phyloP scores from a whole-genome alignment of 1,284 basidiomycete species.

The Pseudozyma sp. region DNA sequence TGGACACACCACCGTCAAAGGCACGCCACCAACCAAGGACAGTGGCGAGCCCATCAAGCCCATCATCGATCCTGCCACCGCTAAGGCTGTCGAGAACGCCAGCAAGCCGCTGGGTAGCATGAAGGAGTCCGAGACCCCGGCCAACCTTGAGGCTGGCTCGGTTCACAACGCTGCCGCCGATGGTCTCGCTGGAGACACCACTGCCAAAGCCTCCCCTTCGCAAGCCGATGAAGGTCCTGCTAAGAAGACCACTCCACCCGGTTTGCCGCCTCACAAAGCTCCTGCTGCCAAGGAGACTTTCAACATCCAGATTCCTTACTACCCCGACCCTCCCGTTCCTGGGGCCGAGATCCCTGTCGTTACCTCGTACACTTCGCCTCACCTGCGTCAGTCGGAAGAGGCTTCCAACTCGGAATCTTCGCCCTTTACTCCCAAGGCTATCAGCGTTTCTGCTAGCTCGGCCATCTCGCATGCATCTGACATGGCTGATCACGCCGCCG shows the following conservation, averaged over 20 bases:
- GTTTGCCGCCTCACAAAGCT: conserved; percentile 51
- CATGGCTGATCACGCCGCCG: conserved; percentile 28
- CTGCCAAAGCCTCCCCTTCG: conserved; percentile 38
- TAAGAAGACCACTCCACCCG: conserved; percentile 53
- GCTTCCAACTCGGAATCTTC: conserved; percentile 16
- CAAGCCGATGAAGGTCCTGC: conserved; percentile 33
- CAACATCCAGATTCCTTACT: conserved; percentile 60
- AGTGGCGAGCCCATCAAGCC: conserved; percentile 19
- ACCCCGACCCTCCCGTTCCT: conserved; percentile 48
- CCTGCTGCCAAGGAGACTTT: conserved; percentile 54
- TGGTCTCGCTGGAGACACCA: conserved; percentile 40
- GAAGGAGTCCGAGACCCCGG: conserved; percentile 47
- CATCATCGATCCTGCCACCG: conserved; percentile 40
- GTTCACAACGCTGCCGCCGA: conserved; percentile 52
- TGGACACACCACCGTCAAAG: conserved; percentile 23
- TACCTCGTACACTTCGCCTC: conserved; percentile 55
- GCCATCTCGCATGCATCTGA: conserved; percentile 44
- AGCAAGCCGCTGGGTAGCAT: conserved; percentile 48
- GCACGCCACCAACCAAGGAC: conserved; percentile 17
- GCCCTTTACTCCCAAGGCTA: conserved; percentile 39
- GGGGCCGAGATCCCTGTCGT: conserved; percentile 53
- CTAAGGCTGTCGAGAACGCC: conserved; percentile 32
- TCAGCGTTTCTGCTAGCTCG: conserved; percentile 50
- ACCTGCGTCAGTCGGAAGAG: conserved; percentile 27
- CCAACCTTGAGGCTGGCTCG: conserved; percentile 51